These are phyloP conservation scores for Epithemia pelagica DNA, from an alignment of 108 stramenopile species.

Conservation along the genomic window DNA sequence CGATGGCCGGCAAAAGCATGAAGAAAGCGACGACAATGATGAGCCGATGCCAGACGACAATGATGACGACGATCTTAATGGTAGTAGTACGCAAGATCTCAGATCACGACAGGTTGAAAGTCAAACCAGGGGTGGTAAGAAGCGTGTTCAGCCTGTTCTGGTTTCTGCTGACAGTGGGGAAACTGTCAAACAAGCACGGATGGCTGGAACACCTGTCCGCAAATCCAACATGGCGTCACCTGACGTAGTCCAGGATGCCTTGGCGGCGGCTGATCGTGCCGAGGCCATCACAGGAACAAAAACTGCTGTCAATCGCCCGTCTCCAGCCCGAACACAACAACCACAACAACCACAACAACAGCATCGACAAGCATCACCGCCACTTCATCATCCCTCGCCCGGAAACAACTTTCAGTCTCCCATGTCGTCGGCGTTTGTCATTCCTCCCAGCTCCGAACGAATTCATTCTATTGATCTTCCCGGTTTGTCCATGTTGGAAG, in stretches of 20 bases:
- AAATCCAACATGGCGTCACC: conserved; percentile 49
- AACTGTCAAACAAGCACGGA: conserved; percentile 14
- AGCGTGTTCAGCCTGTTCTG: conserved; percentile 52
- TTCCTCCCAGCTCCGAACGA: conserved; percentile 50
- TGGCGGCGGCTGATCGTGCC: conserved; percentile 1
- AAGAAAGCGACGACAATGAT: conserved; percentile 15
- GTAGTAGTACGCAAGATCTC: not conserved
- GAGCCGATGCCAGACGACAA: not conserved
- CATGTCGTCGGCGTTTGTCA: not conserved
- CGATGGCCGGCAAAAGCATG: conserved; percentile 10
- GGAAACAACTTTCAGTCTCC: not conserved
- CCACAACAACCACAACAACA: not conserved
- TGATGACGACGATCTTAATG: not conserved
- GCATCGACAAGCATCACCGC: not conserved
- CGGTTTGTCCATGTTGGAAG: not conserved
- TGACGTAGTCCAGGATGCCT: conserved; percentile 26
- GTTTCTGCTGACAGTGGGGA: conserved; percentile 16
- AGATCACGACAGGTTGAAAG: conserved; percentile 11
- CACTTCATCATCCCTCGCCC: too few species aligned
- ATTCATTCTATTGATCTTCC: conserved; percentile 58
- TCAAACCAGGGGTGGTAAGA: conserved; percentile 48
- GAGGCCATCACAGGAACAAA: not conserved
- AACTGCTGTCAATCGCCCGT: not conserved
- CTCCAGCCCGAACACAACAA: not conserved
- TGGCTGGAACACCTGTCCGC: conserved; percentile 6